phyloP scores from a whole-genome alignment of 2,329 filamentous ascomycete species.

The Domatiomyces catenatus region DNA sequence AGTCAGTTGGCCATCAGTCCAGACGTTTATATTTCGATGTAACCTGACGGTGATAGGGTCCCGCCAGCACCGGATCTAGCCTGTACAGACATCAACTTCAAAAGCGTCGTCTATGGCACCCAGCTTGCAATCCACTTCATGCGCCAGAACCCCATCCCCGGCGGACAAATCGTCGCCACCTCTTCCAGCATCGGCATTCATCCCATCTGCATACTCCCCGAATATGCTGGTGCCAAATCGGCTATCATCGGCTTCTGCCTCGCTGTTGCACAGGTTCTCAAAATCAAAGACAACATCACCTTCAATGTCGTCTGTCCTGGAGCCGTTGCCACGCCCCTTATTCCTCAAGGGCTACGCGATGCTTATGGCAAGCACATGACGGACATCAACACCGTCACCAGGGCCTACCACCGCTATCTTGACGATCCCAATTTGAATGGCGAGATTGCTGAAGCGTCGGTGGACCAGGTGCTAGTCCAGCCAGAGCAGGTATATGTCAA shows the following conservation, averaged over 20 bases:
- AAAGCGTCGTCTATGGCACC: constrained; percentile 36
- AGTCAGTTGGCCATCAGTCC: not conserved
- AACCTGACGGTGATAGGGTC: constrained; percentile 11
- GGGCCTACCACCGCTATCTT: constrained; percentile 32
- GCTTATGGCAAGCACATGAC: constrained; percentile 30
- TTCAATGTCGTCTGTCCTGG: constrained; percentile 37
- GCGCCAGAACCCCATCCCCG: constrained; percentile 32
- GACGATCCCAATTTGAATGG: constrained; percentile 32
- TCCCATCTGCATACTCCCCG: constrained; percentile 31
- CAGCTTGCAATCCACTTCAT: constrained; percentile 39
- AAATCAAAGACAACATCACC: constrained; percentile 34
- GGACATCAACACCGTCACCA: constrained; percentile 30
- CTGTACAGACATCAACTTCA: constrained; percentile 37
- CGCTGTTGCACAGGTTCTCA: constrained; percentile 25
- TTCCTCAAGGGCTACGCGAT: constrained; percentile 30
- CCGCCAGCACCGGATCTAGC: constrained; percentile 32
- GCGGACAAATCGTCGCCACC: constrained; percentile 32
- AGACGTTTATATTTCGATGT: not conserved
- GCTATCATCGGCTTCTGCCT: constrained; percentile 29
- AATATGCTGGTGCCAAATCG: constrained; percentile 39
- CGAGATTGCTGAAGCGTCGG: constrained; percentile 26
- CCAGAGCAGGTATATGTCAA: constrained; percentile 1
- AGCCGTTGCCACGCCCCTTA: constrained; percentile 31
- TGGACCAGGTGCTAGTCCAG: constrained; percentile 2
- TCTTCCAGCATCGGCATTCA: constrained; percentile 30